These are phyloP conservation scores for Penicillium silybi DNA, from an alignment of 495 filamentous ascomycete species.

Conservation along the genomic window DNA sequence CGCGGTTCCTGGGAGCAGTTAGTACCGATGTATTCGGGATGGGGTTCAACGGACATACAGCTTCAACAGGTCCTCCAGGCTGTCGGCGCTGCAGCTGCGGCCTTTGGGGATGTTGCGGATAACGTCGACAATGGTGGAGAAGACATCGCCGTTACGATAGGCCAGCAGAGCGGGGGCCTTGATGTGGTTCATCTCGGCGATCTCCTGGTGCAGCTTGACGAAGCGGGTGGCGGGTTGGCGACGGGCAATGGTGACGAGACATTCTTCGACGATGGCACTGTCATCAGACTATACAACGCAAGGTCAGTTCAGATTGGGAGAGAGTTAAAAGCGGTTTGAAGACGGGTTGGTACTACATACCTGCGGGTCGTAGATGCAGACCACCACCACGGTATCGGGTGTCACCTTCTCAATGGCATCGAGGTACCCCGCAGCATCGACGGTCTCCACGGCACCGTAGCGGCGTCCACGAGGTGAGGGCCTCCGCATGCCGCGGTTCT, in stretches of 20 bases:
- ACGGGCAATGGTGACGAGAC: constrained; percentile 65
- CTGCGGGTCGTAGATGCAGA: constrained; percentile 88
- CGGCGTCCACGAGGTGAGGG: constrained; percentile 64
- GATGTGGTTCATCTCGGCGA: constrained; percentile 92
- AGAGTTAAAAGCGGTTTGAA: background rate
- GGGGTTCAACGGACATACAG: constrained; percentile 37
- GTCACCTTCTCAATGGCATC: constrained; percentile 90
- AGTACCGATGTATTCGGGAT: background rate
- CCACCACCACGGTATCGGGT: constrained; percentile 81
- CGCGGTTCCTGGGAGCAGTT: constrained; percentile 23
- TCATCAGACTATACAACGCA: constrained; percentile 63
- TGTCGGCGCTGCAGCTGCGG: constrained; percentile 53
- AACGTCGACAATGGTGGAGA: constrained; percentile 83
- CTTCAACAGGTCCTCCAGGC: constrained; percentile 58
- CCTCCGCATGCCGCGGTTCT: constrained; percentile 51
- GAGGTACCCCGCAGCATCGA: constrained; percentile 87
- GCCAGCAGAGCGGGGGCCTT: constrained; percentile 85
- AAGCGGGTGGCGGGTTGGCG: constrained; percentile 71
- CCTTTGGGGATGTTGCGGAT: constrained; percentile 77
- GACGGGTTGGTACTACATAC: constrained; percentile 55
- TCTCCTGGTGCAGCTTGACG: constrained; percentile 84
- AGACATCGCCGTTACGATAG: constrained; percentile 84
- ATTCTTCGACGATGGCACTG: constrained; percentile 71
- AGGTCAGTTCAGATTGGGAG: background rate
- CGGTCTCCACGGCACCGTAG: constrained; percentile 74